A percentile compares a stretch with the other conserved stretches of the same genome.
phyloP scores from a whole-genome alignment of 495 filamentous ascomycete genomes.

The Aspergillus steynii region DNA sequence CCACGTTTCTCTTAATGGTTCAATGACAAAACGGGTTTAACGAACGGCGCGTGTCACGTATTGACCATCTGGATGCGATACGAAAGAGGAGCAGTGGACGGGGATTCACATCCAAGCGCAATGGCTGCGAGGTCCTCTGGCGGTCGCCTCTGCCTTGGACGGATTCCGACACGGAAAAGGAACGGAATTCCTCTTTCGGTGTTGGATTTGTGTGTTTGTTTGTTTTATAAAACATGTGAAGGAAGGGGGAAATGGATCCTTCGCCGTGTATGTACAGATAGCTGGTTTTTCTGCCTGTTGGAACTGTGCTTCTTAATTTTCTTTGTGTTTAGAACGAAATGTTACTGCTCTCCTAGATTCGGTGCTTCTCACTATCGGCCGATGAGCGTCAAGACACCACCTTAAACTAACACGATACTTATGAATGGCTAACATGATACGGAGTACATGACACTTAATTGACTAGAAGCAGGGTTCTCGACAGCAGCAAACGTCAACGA shows the following conservation, averaged over 20 bases:
- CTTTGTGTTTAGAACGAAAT: slow-evolving; percentile 36
- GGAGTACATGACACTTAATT: neutral
- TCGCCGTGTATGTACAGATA: slow-evolving; percentile 53
- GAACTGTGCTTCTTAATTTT: slow-evolving; percentile 40
- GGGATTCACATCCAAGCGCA: neutral
- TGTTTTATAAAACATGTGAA: slow-evolving; percentile 12
- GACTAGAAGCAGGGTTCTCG: neutral
- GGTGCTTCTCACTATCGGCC: neutral
- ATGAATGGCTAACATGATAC: neutral
- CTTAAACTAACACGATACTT: neutral
- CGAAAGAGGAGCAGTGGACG: slow-evolving; percentile 10
- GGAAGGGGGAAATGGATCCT: slow-evolving; percentile 13
- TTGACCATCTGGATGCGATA: slow-evolving; percentile 11
- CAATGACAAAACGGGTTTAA: slow-evolving; percentile 15
- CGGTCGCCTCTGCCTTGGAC: slow-evolving; percentile 2
- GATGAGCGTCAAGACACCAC: neutral
- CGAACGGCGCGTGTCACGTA: slow-evolving; percentile 4
- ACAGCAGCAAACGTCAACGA: neutral
- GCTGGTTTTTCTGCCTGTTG: slow-evolving; percentile 45
- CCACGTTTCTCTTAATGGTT: slow-evolving; percentile 16
- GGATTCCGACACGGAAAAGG: slow-evolving; percentile 2
- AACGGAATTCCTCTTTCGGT: slow-evolving; percentile 2
- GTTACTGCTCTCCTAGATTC: slow-evolving; percentile 20
- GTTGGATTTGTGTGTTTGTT: slow-evolving; percentile 15
- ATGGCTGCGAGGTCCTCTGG: slow-evolving; percentile 6